These are phyloP conservation scores for Lichina pygmaea DNA, from an alignment of 495 filamentous ascomycete species.

Conservation along the genomic window DNA sequence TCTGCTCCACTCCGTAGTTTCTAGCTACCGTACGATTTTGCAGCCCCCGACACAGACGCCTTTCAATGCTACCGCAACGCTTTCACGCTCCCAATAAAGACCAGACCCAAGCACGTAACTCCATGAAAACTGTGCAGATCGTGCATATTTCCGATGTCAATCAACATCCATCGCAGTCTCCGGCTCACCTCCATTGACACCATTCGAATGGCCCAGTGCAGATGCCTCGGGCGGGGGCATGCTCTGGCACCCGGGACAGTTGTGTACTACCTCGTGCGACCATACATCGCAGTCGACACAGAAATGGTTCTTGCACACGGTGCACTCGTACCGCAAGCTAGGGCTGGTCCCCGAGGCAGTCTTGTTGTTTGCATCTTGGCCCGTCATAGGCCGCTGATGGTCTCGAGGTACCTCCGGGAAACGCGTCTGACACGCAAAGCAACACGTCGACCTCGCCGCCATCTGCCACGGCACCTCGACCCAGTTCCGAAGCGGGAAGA, in stretches of 20 bases:
- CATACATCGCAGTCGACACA: slow-evolving; percentile 96
- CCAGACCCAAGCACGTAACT: too few species aligned
- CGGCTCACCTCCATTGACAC: not conserved
- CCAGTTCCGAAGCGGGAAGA: slow-evolving; percentile 84
- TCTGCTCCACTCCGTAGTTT: too few species aligned
- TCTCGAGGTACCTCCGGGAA: slow-evolving; percentile 19
- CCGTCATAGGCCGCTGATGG: not conserved
- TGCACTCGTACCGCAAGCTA: slow-evolving; percentile 70
- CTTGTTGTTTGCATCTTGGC: slow-evolving; percentile 9
- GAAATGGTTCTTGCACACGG: slow-evolving; percentile 62
- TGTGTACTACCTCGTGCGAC: slow-evolving; percentile 77
- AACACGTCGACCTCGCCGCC: slow-evolving; percentile 23
- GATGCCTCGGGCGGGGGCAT: slow-evolving; percentile 3
- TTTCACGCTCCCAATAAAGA: too few species aligned
- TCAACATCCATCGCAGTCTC: too few species aligned
- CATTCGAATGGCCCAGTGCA: not conserved
- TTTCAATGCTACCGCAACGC: too few species aligned
- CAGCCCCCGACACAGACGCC: too few species aligned
- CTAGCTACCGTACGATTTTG: too few species aligned
- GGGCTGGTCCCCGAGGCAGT: slow-evolving; percentile 22
- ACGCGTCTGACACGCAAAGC: slow-evolving; percentile 23
- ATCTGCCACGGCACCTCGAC: slow-evolving; percentile 62
- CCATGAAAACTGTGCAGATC: too few species aligned
- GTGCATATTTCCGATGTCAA: too few species aligned
- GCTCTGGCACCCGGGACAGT: slow-evolving; percentile 85